phyloP scores from a whole-genome alignment of 345 rosid genomes.

The Iberis pinnata region DNA sequence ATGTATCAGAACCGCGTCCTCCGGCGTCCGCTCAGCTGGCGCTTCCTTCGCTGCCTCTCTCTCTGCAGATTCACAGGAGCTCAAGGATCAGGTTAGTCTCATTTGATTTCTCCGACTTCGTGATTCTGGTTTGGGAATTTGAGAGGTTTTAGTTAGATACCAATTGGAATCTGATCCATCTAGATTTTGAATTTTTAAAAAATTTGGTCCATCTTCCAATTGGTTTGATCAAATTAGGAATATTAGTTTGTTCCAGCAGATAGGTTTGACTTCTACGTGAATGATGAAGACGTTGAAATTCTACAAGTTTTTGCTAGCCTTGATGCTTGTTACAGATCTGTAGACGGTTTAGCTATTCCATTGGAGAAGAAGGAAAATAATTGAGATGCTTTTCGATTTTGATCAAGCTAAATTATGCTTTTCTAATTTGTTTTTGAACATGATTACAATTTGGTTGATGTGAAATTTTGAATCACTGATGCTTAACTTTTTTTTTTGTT shows the following conservation, averaged over 20 bases:
- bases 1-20: constrained; percentile 80
- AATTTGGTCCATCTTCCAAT: no score
- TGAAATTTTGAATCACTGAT: constrained; percentile 12
- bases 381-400: not conserved
- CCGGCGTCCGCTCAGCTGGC: constrained; percentile 84
- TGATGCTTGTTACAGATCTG: not conserved
- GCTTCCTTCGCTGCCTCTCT: constrained; percentile 84
- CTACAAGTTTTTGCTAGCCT: not conserved
- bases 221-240: no score
- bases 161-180: no score
- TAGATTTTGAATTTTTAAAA: not conserved
- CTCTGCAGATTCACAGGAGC: constrained; percentile 48
- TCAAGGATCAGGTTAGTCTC: constrained; percentile 62
- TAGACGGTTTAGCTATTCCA: not conserved
- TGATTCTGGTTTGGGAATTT: no score
- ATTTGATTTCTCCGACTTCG: not conserved
- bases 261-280: constrained; percentile 23
- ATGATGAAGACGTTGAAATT: constrained; percentile 6
- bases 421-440: not conserved
- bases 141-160: no score
- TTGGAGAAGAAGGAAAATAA: not conserved
- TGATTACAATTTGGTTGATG: constrained; percentile 6
- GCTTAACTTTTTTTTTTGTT: not conserved
- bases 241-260: not conserved
- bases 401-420: not conserved